Conservation (phyloP, 1,284 basidiomycete genomes). For the Neolentinus lepideus region DNA sequence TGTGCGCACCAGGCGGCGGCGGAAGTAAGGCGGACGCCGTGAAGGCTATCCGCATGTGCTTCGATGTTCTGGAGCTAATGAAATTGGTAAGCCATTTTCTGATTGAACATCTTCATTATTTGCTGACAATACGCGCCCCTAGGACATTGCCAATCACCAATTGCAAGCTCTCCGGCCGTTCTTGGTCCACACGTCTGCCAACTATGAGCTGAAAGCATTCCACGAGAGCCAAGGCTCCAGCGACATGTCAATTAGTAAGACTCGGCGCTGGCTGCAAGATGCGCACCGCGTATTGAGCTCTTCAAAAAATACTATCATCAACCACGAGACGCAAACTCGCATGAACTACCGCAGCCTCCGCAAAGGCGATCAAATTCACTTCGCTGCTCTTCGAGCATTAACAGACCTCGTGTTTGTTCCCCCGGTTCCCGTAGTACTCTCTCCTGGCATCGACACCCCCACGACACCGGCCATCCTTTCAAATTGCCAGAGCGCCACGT, state of each 20-base stretch:
- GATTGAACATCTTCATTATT: slow-evolving; percentile 4
- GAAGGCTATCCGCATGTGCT: slow-evolving; percentile 74
- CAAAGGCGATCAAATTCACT: slow-evolving; percentile 46
- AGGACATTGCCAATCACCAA: slow-evolving; percentile 96
- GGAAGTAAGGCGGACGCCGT: slow-evolving; percentile 63
- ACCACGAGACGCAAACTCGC: slow-evolving; percentile 20
- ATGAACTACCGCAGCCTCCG: slow-evolving; percentile 35
- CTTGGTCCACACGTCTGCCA: slow-evolving; percentile 73
- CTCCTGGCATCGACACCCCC: slow-evolving; percentile 21
- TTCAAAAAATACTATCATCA: slow-evolving; percentile 14
- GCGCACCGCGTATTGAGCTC: slow-evolving; percentile 30
- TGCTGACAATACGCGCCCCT: slow-evolving; percentile 6
- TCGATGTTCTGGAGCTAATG: slow-evolving; percentile 93
- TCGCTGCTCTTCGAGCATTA: slow-evolving; percentile 58
- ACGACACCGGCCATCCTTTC: slow-evolving; percentile 25
- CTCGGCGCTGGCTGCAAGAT: slow-evolving; percentile 56
- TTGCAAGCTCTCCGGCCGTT: slow-evolving; percentile 83
- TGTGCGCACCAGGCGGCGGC: slow-evolving; percentile 43
- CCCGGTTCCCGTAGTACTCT: slow-evolving; percentile 28
- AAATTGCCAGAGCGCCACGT: slow-evolving; percentile 24
- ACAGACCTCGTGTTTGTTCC: slow-evolving; percentile 66
- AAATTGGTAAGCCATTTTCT: slow-evolving; percentile 61
- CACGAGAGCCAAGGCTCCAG: slow-evolving; percentile 45
- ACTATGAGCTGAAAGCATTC: slow-evolving; percentile 79
- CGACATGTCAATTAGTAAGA: slow-evolving; percentile 42